A percentile compares a stretch with the other conserved stretches of the same genome.
Evolutionary conservation across 306 rosid genomes (phyloP).

Genomic region (Fagus crenata): DNA sequence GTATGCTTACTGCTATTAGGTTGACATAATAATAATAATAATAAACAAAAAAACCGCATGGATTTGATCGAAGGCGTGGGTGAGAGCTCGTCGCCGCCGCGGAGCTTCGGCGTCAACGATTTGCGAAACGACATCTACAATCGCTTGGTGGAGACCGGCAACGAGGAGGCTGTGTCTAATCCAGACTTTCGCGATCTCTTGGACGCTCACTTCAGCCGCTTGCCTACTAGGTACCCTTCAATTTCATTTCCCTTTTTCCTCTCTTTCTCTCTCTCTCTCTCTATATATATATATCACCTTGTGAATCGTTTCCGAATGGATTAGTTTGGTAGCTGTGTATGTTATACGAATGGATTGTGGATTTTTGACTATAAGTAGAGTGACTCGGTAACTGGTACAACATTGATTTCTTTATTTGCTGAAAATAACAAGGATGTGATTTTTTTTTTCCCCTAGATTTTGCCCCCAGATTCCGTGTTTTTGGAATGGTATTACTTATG

Average conservation of each 20-base stretch:
- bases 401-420: background rate
- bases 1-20: background rate
- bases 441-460: background rate
- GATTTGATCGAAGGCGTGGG: slow-evolving; percentile 96
- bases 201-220: slow-evolving; percentile 90
- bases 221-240: slow-evolving; percentile 72
- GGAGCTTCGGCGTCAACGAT: slow-evolving; percentile 64
- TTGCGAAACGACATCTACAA: slow-evolving; percentile 74
- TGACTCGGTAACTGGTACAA: background rate
- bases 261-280: too few relatives aligned
- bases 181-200: slow-evolving; percentile 80
- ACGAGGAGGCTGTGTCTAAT: slow-evolving; percentile 57
- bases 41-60: slow-evolving; percentile 37
- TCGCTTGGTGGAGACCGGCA: slow-evolving; percentile 67
- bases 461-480: too few relatives aligned
- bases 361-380: background rate
- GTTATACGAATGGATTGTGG: background rate
- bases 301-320: background rate
- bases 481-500: too few relatives aligned
- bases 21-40: background rate
- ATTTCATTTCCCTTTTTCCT: background rate
- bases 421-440: background rate
- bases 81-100: slow-evolving; percentile 94
- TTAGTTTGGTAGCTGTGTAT: background rate
- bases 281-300: background rate